Evolutionary conservation across 2,329 filamentous ascomycete species (phyloP), one percentile per base, ranked within the genome.

Genomic region (Penicillium sp.): DNA sequence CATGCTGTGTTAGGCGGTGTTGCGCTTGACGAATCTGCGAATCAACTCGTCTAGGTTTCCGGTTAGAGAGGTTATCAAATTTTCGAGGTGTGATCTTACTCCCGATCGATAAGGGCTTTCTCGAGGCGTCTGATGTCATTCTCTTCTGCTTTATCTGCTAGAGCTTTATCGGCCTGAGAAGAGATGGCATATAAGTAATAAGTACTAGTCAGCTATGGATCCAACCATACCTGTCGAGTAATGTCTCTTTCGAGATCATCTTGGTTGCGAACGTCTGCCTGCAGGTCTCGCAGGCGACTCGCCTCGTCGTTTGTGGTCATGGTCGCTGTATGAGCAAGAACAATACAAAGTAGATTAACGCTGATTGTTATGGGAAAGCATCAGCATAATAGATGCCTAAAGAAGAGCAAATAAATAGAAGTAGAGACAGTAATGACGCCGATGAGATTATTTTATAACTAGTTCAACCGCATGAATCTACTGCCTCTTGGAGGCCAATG

Each of bases 211-310:
- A 28, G 37, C 12, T 14, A 25, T 8, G n/a, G 5, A 18, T 25
- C 14, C 25, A 9, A 45, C 10, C 43, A 41, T 61, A 73, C 71
- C 67, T 85, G 80, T 37, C 77, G 76, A 25, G 81, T 79, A 55
- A 97, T 95, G 63, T 95, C 90, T 54, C 89, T 81, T 69, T 96
- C 92, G 16, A 97, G 74, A 51, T 96, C 91, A 72, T 91, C 86
- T 68, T 97, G 92, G 62, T 95, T 84, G 49, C 89, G 83, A 18
- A 93, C 82, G 50, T 84, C 79, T 43, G 83, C 80, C 4, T 86
- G 83, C 34, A 90, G 72, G 36, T 79, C 79, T 49, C 77, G 75
- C 25, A 90, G 72, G 16, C 80, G 79, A 43, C 77, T 76, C 35
- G 79, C 78, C 62, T 88, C 84, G 54, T 82, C 80, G 27, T 52